A percentile compares a stretch with the other conserved stretches of the same genome.
Evolutionary conservation across 192 early-diverging fungal species (phyloP).

Genomic region (Coemansia sp.): DNA sequence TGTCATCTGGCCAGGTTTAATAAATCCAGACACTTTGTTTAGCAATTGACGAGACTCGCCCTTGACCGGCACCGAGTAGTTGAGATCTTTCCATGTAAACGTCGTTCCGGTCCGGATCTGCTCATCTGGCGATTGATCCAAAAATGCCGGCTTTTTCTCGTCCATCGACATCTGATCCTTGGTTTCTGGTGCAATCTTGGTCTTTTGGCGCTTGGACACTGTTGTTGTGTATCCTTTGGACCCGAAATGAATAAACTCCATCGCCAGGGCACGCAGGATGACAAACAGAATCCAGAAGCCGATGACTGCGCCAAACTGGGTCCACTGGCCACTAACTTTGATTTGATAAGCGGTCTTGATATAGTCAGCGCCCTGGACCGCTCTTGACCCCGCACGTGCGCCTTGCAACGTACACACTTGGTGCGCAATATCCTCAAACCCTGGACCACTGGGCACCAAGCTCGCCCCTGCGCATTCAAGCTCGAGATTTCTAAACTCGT

Average conservation of each 20-base stretch:
- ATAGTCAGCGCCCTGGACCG: constrained; percentile 64
- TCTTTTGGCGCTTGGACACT: constrained; percentile 53
- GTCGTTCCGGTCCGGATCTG: constrained; percentile 58
- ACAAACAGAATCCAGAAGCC: constrained; percentile 47
- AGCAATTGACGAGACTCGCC: constrained; percentile 60
- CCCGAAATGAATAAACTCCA: constrained; percentile 66
- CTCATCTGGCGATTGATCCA: constrained; percentile 23
- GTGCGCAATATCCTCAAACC: constrained; percentile 51
- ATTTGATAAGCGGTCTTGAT: constrained; percentile 58
- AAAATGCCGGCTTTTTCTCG: background rate
- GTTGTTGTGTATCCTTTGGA: constrained; percentile 56
- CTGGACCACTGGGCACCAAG: constrained; percentile 56
- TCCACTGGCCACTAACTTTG: constrained; percentile 60
- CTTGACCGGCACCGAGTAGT: constrained; percentile 59
- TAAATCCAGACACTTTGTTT: constrained; percentile 67
- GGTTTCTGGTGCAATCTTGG: constrained; percentile 1
- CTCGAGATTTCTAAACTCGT: constrained; percentile 62
- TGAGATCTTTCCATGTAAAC: constrained; percentile 66
- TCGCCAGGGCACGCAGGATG: constrained; percentile 36
- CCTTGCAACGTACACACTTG: constrained; percentile 69
- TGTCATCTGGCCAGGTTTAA: constrained; percentile 76
- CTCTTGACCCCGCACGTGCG: constrained; percentile 51
- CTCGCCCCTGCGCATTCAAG: constrained; percentile 29
- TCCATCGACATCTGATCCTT: background rate
- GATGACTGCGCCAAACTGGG: constrained; percentile 60